Evolutionary conservation across 805 yeast genomes (phyloP), one percentile per base, ranked within the genome.

Genomic region (Ogataea paraovalis): DNA sequence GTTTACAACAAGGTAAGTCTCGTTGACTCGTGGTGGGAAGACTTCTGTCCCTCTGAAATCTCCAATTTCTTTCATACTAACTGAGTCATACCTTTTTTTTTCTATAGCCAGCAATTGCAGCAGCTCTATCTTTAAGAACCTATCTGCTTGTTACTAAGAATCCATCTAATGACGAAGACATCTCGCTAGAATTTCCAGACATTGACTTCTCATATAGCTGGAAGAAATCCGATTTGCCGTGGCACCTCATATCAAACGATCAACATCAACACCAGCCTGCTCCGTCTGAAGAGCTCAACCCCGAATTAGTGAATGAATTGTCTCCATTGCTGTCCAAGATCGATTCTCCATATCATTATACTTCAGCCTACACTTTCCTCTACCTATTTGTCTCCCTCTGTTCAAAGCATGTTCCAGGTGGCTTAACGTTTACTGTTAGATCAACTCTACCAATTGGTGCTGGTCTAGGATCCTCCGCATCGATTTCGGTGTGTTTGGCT

Each of bases 391-490:
- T 80, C 47, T 76, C 76, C 47, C 64, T 88, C 27, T 80, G 90
- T 55, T 53, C 63, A 5, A 69, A 73, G 10, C 54, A 64, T 0
- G 67, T 72, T 1, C 72, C 72, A 1, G 87, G 86, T 3, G 67
- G 67, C 3, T 60, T 74, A 50, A 74, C 72, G 30, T 88, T 85
- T 64, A 73, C 82, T 3, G 81, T 87, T 14, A 78, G 91, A 48
- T 87, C 96, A 1, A 83, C 96, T 1, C 70, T 91, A 43, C 99
- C 99, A 1, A 85, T 92, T 42, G 97, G 99, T 36, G 97, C 99
- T 0, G 99, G 99, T 0, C 74, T 94, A 42, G 99, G 99, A 0
- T 87, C 96, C 1, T 87, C 96, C 40, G 98, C 98, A 0, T 82
- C 96, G 2, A 78, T 88, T 16, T 80, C 95, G 1, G 98, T 94